Evolutionary conservation across 2,329 filamentous ascomycete genomes (phyloP), one percentile per base, ranked within the genome.

Genomic region (Penicillium sp.): DNA sequence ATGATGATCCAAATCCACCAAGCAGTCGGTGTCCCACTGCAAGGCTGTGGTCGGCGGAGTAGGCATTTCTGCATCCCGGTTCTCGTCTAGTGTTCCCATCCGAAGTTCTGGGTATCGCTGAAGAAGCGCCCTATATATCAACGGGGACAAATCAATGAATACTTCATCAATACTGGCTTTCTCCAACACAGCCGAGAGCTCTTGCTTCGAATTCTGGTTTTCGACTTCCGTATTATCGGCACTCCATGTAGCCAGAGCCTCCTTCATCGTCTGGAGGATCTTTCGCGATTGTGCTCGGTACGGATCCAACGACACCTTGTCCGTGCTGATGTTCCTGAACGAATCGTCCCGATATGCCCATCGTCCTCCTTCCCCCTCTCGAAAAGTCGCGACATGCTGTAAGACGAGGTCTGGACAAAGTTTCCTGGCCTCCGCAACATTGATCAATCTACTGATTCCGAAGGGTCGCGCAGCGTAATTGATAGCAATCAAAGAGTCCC

Each of bases 91-190:
- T 6, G 85, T 84, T 4, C 79, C 80, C 29, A 73, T 71, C 34
- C 63, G 64, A 48, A 97, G 75, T 70, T 94, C 88, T 0, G 90
- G 86, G 72, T 91, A 96, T 50, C 89, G 79, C 63, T 89, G 81
- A 39, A 96, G 74, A 47, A 99, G 76, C 29, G 89, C 80, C 2
- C 81, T 81, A 72, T 95, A 89, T 3, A 97, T 83, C 58, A 97
- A 89, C 0, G 89, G 87, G 10, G 91, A 96, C 48, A 99, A 75
- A 74, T 99, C 94, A 58, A 97, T 78, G 69, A 97, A 99, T 9
- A 97, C 92, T 74, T 99, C 94, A 71, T 99, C 94, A 53, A 97
- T 89, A 68, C 91, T 88, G 18, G 93, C 94, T 72, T 97, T 99
- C 78, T 99, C 93, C 43, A 97, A 85, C 66, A 82, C 85, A 0